Evolutionary conservation across 345 rosid genomes (phyloP), one percentile per base, ranked within the genome.

Genomic region (Eucalyptus caleyi): DNA sequence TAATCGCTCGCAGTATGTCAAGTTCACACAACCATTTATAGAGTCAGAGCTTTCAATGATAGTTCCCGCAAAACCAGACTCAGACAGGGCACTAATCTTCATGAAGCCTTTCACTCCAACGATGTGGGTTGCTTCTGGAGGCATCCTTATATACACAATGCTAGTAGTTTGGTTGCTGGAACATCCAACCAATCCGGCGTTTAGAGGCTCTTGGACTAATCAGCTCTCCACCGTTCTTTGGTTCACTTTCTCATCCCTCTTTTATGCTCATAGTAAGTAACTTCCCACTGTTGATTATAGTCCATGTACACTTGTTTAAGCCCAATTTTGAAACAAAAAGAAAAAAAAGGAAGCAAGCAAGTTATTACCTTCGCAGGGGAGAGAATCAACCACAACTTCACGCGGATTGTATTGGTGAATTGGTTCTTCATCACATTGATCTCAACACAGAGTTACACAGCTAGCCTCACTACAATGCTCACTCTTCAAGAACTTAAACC

Each of bases 391-490:
- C 85, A 92, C 88, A 94, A 92, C 86, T 89, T 93, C 34, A 92
- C 95, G 26, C 86, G 93, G 50, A 86, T 92, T 9, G 96, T 95
- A 88, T 69, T 95, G 14, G 88, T 91, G 42, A 94, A 89, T 10
- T 95, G 97, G 97, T 93, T 95, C 16, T 93, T 93, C 62, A 92
- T 94, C 42, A 96, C 92, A 67, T 42, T 94, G 81, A 91, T 95
- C 89, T 91, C 93, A 49, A 93, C 40, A 86, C 92, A 94, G 49
- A 94, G 96, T 93, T 95, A 94, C 92, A 94, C 95, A 12, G 95
- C 97, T 18, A 91, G 92, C 82, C 89, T 95, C 34, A 91, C 93
- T 72, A 92, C 96, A 69, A 91, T 93, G 93, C 94, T 95, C 30
- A 95, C 97, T 0, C 89, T 94, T 19, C 91, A 89, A 53, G 56